Evolutionary conservation across 2,329 filamentous ascomycete species (phyloP).

Genomic region (Penicillium sp.): DNA sequence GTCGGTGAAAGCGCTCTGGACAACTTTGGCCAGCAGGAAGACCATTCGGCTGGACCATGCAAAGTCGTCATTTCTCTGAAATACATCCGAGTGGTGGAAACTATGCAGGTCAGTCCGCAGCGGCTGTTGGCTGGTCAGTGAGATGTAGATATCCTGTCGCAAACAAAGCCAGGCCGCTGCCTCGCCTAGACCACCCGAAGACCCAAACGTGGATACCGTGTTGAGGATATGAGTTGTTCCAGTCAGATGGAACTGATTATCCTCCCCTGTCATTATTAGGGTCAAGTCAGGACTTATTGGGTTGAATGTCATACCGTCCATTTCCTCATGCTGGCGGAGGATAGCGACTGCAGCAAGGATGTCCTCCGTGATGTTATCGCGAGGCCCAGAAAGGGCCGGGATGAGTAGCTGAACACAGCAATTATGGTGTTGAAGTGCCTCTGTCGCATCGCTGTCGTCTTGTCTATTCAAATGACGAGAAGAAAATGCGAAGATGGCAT

Average conservation of each 20-base stretch:
- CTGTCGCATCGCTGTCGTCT: slow-evolving; percentile 22
- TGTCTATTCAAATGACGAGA: slow-evolving; percentile 36
- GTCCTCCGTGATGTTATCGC: slow-evolving; percentile 28
- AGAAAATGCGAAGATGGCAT: slow-evolving; percentile 36
- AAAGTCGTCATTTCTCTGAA: slow-evolving; percentile 37
- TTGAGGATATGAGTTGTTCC: slow-evolving; percentile 41
- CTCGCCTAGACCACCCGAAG: slow-evolving; percentile 41
- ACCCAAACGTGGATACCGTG: slow-evolving; percentile 39
- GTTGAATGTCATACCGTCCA: slow-evolving; percentile 24
- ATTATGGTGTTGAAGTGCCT: slow-evolving; percentile 37
- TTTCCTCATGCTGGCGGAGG: slow-evolving; percentile 39
- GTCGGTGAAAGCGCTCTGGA: slow-evolving; percentile 22
- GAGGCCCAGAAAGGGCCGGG: slow-evolving; percentile 31
- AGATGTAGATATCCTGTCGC: slow-evolving; percentile 43
- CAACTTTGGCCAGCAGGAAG: slow-evolving; percentile 37
- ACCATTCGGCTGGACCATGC: slow-evolving; percentile 41
- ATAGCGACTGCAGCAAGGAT: slow-evolving; percentile 37
- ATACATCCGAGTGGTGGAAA: slow-evolving; percentile 35
- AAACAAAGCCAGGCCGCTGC: slow-evolving; percentile 44
- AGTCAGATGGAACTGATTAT: slow-evolving; percentile 38
- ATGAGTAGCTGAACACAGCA: slow-evolving; percentile 38
- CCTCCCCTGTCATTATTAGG: slow-evolving; percentile 24
- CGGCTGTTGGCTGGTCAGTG: slow-evolving; percentile 35
- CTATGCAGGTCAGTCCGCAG: slow-evolving; percentile 39
- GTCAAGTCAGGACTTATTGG: neutral